These are phyloP conservation scores for Plenodomus biglobosus DNA, from an alignment of 2,329 filamentous ascomycete genomes.

Conservation along the genomic window DNA sequence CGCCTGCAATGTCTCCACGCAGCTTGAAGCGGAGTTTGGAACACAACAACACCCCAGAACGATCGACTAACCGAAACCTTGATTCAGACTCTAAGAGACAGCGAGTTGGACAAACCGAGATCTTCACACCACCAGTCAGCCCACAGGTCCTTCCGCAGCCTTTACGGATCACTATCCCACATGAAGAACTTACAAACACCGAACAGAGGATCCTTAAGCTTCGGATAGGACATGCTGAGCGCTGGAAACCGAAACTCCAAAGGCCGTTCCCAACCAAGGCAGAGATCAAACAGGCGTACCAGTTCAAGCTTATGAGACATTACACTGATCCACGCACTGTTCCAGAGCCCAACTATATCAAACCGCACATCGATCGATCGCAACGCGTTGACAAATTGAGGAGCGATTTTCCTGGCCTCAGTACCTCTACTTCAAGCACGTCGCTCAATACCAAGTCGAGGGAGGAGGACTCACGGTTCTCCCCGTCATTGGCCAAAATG, in stretches of 20 bases:
- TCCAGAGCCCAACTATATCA: constrained; percentile 13
- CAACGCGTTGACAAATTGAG: constrained; percentile 16
- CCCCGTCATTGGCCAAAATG: not conserved
- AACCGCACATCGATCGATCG: constrained; percentile 20
- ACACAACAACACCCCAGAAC: not conserved
- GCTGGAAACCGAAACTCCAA: constrained; percentile 22
- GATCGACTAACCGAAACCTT: not conserved
- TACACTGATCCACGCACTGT: constrained; percentile 9
- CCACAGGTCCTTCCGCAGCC: not conserved
- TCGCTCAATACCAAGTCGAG: not conserved
- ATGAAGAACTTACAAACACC: constrained; percentile 1
- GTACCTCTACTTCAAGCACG: not conserved
- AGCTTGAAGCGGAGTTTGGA: not conserved
- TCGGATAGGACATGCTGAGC: constrained; percentile 18
- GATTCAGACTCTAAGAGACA: not conserved
- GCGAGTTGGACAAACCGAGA: not conserved
- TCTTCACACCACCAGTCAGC: constrained; percentile 13
- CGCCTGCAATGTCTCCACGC: not conserved
- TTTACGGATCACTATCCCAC: constrained; percentile 21
- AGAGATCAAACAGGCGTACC: constrained; percentile 24
- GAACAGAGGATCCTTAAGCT: constrained; percentile 12
- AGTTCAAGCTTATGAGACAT: constrained; percentile 29
- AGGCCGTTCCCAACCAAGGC: constrained; percentile 10
- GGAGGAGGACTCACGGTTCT: not conserved
- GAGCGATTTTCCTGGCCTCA: constrained; percentile 14